Conservation (phyloP, 176 grass and related monocot genomes). For the Hsuehochloa calcarea region DNA sequence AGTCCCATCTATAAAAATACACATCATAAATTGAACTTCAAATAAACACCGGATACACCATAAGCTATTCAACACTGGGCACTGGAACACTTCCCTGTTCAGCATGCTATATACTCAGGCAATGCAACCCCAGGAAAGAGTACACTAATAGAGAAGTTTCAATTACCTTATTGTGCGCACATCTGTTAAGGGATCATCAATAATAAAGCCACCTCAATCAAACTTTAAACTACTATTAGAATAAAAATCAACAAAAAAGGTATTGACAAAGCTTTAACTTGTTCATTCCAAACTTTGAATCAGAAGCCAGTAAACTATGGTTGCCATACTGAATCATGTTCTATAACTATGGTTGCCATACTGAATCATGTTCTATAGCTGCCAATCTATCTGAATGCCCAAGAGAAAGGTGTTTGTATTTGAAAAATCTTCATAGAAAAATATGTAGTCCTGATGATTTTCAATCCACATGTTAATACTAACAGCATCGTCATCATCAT, state of each 20-base stretch:
- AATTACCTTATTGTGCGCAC: slow-evolving; percentile 69
- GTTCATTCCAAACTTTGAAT: slow-evolving; percentile 90
- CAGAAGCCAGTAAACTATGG: slow-evolving; percentile 58
- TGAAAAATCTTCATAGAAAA: slow-evolving; percentile 87
- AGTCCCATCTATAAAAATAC: neutral
- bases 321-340: no score
- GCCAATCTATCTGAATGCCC: slow-evolving; percentile 96
- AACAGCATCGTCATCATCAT: slow-evolving; percentile 69
- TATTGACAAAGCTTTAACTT: slow-evolving; percentile 77
- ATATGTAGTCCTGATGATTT: slow-evolving; percentile 75
- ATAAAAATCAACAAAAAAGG: slow-evolving; percentile 10
- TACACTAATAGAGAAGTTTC: neutral
- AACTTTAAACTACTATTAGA: slow-evolving; percentile 15
- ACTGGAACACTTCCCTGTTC: slow-evolving; percentile 71
- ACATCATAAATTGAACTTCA: neutral
- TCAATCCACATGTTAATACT: slow-evolving; percentile 81
- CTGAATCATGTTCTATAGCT: slow-evolving; percentile 92
- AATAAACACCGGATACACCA: slow-evolving; percentile 45
- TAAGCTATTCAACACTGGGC: slow-evolving; percentile 70
- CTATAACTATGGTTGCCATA: slow-evolving; percentile 72
- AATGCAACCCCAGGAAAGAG: slow-evolving; percentile 20
- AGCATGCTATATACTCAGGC: slow-evolving; percentile 38
- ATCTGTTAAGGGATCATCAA: slow-evolving; percentile 84
- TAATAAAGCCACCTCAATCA: slow-evolving; percentile 71
- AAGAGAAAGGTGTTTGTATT: slow-evolving; percentile 68